Conservation (phyloP, 148 eudicot species). For the Heliamphora exappendiculata region DNA sequence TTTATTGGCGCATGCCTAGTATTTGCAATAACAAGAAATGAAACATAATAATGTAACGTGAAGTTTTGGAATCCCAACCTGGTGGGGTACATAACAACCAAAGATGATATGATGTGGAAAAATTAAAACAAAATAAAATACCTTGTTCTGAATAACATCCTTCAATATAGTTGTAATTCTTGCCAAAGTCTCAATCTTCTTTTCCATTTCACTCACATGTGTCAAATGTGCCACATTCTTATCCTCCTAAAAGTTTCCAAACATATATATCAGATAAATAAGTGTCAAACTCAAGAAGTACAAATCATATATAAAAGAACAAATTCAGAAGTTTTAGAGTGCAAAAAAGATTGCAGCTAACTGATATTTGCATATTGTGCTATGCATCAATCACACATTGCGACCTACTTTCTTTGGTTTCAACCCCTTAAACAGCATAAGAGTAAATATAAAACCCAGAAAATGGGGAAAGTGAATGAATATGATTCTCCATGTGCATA, state of each 20-base stretch:
- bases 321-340: neutral
- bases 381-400: neutral
- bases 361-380: neutral
- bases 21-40: neutral
- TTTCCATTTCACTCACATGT: slow-evolving; percentile 95
- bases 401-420: neutral
- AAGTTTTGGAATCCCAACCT: neutral
- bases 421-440: neutral
- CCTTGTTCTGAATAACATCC: slow-evolving; percentile 99
- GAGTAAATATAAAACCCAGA: neutral
- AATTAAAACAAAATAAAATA: slow-evolving; percentile 16
- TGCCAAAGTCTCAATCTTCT: slow-evolving; percentile 93
- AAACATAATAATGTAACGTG: neutral
- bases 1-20: neutral
- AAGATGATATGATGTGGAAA: neutral
- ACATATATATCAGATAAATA: slow-evolving; percentile 9
- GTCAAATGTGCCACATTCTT: slow-evolving; percentile 97
- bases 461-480: neutral
- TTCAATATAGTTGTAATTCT: slow-evolving; percentile 90
- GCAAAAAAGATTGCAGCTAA: neutral
- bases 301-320: neutral
- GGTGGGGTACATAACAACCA: neutral
- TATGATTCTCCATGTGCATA: neutral
- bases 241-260: slow-evolving; percentile 58
- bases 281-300: slow-evolving; percentile 2